These are phyloP conservation scores for Gloeophyllum trabeum DNA, from an alignment of 768 basidiomycete genomes.

Conservation along the genomic window DNA sequence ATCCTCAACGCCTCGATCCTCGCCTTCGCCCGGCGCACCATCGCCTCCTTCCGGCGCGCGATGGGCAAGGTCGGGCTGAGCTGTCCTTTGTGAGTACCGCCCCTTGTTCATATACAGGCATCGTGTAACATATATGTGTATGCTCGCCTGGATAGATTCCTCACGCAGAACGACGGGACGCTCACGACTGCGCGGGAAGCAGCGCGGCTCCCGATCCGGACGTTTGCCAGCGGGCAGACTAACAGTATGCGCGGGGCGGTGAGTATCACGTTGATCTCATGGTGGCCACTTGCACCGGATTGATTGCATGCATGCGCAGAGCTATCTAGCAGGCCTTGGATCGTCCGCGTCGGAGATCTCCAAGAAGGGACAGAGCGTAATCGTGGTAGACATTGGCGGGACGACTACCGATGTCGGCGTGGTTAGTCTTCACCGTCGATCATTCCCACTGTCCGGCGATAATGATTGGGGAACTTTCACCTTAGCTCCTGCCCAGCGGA, in stretches of 20 bases:
- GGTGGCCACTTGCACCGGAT: no score
- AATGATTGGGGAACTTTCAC: neutral
- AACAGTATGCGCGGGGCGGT: slow-evolving; percentile 7
- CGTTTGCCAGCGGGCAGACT: slow-evolving; percentile 25
- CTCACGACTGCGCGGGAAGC: slow-evolving; percentile 21
- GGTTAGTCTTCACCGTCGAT: neutral
- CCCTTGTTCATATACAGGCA: no score
- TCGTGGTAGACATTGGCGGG: slow-evolving; percentile 35
- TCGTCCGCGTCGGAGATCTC: slow-evolving; percentile 24
- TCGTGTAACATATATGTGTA: no score
- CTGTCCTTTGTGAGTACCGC: no score
- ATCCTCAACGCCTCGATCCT: slow-evolving; percentile 59
- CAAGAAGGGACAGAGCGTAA: neutral
- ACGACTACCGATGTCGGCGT: slow-evolving; percentile 60
- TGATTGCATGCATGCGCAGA: no score
- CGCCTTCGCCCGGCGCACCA: slow-evolving; percentile 43
- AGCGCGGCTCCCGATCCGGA: slow-evolving; percentile 47
- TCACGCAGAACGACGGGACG: slow-evolving; percentile 12
- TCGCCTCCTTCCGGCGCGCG: slow-evolving; percentile 40
- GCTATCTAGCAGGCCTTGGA: no score
- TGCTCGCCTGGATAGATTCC: no score
- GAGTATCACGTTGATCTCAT: no score
- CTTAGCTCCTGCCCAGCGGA: slow-evolving; percentile 35
- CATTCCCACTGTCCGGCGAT: neutral
- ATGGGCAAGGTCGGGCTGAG: slow-evolving; percentile 31